Evolutionary conservation across 2,329 filamentous ascomycete genomes (phyloP).

Genomic region (Diplodia scrobiculata): DNA sequence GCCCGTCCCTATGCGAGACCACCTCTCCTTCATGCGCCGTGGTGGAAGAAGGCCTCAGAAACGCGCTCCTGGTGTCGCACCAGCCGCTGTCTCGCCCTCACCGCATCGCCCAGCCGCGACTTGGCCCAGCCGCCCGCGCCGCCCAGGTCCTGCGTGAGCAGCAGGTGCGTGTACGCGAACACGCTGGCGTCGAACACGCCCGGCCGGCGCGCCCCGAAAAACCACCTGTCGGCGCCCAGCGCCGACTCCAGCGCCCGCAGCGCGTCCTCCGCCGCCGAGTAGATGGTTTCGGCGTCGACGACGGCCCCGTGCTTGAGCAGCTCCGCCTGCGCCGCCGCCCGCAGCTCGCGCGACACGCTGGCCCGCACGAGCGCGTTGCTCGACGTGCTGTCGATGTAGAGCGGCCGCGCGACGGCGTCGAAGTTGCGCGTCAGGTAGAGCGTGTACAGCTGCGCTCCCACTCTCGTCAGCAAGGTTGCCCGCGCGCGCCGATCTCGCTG

Average conservation of each 20-base stretch:
- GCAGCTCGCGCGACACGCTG: slow-evolving; percentile 67
- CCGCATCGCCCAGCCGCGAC: slow-evolving; percentile 58
- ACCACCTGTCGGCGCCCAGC: slow-evolving; percentile 62
- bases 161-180: slow-evolving; percentile 84
- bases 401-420: slow-evolving; percentile 62
- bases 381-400: slow-evolving; percentile 70
- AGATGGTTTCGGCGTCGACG: slow-evolving; percentile 60
- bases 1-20: too few relatives aligned
- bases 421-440: slow-evolving; percentile 79
- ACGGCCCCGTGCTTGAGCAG: slow-evolving; percentile 65
- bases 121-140: slow-evolving; percentile 61
- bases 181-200: slow-evolving; percentile 83
- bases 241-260: slow-evolving; percentile 63
- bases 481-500: slow-evolving; percentile 23
- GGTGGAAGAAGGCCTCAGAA: slow-evolving; percentile 52
- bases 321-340: slow-evolving; percentile 71
- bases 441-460: slow-evolving; percentile 62
- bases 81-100: slow-evolving; percentile 63
- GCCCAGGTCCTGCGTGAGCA: slow-evolving; percentile 65
- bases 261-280: slow-evolving; percentile 63
- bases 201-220: slow-evolving; percentile 61
- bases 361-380: slow-evolving; percentile 64
- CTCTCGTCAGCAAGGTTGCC: neutral
- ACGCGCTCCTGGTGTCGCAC: slow-evolving; percentile 66
- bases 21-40: neutral